A percentile compares a stretch with the other conserved stretches of the same genome.
phyloP scores from a whole-genome alignment of 805 yeast species.

The Wickerhamomyces mucosus region DNA sequence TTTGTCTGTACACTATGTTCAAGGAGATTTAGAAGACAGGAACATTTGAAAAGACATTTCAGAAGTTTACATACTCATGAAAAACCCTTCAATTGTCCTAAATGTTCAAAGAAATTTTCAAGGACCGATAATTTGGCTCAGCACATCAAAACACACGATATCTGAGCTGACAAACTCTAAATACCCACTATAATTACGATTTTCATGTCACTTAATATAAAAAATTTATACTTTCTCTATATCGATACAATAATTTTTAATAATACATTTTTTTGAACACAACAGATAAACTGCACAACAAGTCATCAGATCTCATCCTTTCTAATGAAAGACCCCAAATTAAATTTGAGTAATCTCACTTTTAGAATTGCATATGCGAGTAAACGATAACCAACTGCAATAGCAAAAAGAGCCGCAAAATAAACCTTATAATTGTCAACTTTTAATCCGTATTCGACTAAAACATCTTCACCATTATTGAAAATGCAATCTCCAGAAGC shows the following conservation, averaged over 20 bases:
- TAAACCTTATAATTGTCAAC: constrained; percentile 22
- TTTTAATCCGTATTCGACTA: constrained; percentile 34
- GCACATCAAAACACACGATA: constrained; percentile 52
- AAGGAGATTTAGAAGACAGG: constrained; percentile 64
- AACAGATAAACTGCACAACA: too few species aligned
- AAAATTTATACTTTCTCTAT: too few species aligned
- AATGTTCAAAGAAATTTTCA: constrained; percentile 56
- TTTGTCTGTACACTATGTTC: constrained; percentile 57
- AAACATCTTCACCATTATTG: constrained; percentile 44
- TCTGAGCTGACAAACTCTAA: too few species aligned
- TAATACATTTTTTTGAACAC: constrained; percentile 7
- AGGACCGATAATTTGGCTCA: constrained; percentile 59
- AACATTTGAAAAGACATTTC: constrained; percentile 67
- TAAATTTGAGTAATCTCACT: constrained; percentile 13
- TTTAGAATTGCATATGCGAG: constrained; percentile 22
- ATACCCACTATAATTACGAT: too few species aligned
- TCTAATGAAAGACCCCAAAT: too few species aligned
- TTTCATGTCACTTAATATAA: too few species aligned
- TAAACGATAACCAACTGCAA: constrained; percentile 33
- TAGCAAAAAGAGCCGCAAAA: constrained; percentile 29
- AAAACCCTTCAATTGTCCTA: constrained; percentile 55
- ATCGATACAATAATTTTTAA: too few species aligned
- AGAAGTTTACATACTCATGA: constrained; percentile 66
- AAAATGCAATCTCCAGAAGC: constrained; percentile 38
- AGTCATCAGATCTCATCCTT: too few species aligned